These are phyloP conservation scores for Apophysomyces ossiformis DNA, from an alignment of 371 early-diverging fungal species.

Conservation along the genomic window DNA sequence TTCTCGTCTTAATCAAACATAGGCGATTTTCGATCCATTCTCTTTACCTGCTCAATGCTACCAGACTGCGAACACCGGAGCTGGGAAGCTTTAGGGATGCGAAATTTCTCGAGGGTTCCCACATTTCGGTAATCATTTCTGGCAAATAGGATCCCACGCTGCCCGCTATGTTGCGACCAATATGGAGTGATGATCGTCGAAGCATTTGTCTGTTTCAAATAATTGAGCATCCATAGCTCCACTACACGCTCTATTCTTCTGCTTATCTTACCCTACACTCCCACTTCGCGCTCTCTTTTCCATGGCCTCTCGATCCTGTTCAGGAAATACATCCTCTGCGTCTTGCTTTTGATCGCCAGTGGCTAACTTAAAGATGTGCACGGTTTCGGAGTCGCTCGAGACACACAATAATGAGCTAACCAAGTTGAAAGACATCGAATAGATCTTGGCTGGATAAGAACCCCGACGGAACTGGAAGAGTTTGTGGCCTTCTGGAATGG, in stretches of 20 bases:
- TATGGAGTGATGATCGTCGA: conserved; percentile 61
- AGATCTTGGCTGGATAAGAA: conserved; percentile 89
- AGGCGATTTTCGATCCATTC: not conserved
- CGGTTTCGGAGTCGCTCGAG: conserved; percentile 93
- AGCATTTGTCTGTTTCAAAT: conserved; percentile 44
- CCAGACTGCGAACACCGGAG: conserved; percentile 79
- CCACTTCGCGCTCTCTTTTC: conserved; percentile 12
- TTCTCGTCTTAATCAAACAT: too few species aligned
- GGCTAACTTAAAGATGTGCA: conserved; percentile 90
- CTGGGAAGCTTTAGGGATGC: conserved; percentile 90
- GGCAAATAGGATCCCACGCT: conserved; percentile 87
- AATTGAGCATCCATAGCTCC: not conserved
- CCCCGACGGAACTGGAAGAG: conserved; percentile 96
- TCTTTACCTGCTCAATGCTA: conserved; percentile 74
- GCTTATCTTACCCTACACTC: conserved; percentile 26
- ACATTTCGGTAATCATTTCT: conserved; percentile 87
- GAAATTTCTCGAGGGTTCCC: conserved; percentile 95
- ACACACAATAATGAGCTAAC: conserved; percentile 83
- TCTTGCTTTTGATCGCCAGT: conserved; percentile 4
- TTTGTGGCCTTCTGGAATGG: conserved; percentile 84
- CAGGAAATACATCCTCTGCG: conserved; percentile 9
- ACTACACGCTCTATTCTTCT: not conserved
- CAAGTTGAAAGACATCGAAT: conserved; percentile 89
- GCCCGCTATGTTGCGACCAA: conserved; percentile 65
- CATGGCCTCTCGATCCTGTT: conserved; percentile 11